These are phyloP conservation scores for Funneliformis caledonium DNA, from an alignment of 371 early-diverging fungal species.

Conservation along the genomic window DNA sequence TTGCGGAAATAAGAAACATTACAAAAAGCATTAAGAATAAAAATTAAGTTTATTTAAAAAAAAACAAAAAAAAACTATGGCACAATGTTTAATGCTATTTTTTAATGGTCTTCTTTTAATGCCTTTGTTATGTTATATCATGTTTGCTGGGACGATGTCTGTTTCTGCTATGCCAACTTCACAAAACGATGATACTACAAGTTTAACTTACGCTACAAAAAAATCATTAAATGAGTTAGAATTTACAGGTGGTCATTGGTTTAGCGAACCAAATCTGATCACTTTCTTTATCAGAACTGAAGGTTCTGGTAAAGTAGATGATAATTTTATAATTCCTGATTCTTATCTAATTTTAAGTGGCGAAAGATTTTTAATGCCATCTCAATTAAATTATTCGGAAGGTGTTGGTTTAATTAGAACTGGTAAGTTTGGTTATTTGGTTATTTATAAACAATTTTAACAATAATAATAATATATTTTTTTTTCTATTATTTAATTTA, in stretches of 20 bases:
- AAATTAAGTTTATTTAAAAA: too few species aligned
- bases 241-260: slow-evolving; percentile 29
- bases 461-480: not conserved
- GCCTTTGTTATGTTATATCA: too few species aligned
- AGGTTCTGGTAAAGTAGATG: not conserved
- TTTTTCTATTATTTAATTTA: not conserved
- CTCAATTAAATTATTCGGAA: not conserved
- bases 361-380: not conserved
- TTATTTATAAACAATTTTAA: too few species aligned
- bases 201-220: not conserved
- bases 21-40: too few species aligned
- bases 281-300: slow-evolving; percentile 21
- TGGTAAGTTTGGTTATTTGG: not conserved
- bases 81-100: not conserved
- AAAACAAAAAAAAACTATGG: not conserved
- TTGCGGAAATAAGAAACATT: too few species aligned
- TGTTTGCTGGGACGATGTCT: too few species aligned
- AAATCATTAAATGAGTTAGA: not conserved
- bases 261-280: not conserved
- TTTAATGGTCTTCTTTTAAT: not conserved
- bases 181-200: too few species aligned
- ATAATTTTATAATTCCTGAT: not conserved
- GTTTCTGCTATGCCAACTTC: too few species aligned
- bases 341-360: not conserved
- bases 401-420: not conserved